These are phyloP conservation scores for Cenchrus fungigraminus DNA, from an alignment of 176 grass and related monocot genomes.

Conservation along the genomic window DNA sequence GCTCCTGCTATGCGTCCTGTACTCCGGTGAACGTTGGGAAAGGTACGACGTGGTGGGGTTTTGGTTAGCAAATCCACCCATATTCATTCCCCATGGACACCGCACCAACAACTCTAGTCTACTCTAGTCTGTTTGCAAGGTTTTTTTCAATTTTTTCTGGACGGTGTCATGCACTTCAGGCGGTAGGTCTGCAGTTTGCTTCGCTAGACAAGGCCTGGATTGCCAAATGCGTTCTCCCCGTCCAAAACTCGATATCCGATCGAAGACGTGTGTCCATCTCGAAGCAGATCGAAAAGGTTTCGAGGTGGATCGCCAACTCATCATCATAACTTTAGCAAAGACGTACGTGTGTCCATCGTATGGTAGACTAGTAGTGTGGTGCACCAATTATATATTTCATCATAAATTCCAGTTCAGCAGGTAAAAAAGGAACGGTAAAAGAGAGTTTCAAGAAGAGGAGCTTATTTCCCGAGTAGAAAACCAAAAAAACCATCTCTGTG, in stretches of 20 bases:
- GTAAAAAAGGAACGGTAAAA: no score
- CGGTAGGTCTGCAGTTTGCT: neutral
- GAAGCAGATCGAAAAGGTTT: neutral
- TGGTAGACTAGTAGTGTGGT: neutral
- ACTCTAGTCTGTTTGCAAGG: neutral
- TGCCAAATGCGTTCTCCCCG: neutral
- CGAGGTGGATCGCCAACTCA: neutral
- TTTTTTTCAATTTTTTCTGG: constrained; percentile 3
- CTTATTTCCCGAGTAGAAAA: no score
- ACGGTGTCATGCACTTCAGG: neutral
- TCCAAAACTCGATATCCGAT: neutral
- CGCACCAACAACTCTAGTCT: neutral
- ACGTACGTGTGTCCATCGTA: no score
- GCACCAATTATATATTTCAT: no score
- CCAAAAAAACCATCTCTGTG: no score
- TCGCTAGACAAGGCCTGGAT: neutral
- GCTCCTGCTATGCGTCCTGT: neutral
- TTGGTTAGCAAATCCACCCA: no score
- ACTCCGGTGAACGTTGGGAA: neutral
- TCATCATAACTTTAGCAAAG: neutral
- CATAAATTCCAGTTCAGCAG: no score
- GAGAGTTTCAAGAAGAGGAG: no score
- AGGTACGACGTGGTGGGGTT: neutral
- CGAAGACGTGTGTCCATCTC: neutral
- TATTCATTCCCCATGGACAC: neutral